These are phyloP conservation scores for Senecio squalidus DNA, from an alignment of 140 eudicot genomes.

Conservation along the genomic window DNA sequence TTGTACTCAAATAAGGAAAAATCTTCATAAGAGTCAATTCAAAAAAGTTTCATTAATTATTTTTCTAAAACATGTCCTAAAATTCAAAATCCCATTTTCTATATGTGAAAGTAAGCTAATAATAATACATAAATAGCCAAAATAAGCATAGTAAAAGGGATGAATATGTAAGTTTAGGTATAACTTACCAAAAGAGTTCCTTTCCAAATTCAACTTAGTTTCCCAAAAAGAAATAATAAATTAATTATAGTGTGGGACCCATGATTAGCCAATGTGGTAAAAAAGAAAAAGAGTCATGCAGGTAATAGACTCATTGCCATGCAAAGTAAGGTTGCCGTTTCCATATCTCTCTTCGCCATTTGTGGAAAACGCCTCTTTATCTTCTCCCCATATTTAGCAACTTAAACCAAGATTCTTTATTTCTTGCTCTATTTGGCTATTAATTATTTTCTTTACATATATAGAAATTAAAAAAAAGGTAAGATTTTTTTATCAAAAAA, in stretches of 20 bases:
- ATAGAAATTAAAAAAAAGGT: not conserved
- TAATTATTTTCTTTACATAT: not conserved
- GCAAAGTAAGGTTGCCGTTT: constrained; percentile 94
- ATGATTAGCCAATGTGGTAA: constrained; percentile 40
- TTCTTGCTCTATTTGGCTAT: not conserved
- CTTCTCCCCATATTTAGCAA: constrained; percentile 52
- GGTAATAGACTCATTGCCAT: constrained; percentile 44
- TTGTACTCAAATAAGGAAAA: too few species aligned
- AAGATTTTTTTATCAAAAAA: not conserved
- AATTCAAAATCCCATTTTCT: too few species aligned
- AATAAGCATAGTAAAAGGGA: too few species aligned
- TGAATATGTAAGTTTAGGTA: not conserved
- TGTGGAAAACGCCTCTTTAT: constrained; percentile 52
- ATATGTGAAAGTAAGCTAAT: too few species aligned
- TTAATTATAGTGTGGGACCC: constrained; percentile 35
- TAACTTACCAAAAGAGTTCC: constrained; percentile 22
- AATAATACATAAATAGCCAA: too few species aligned
- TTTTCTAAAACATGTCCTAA: too few species aligned
- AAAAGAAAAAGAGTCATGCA: constrained; percentile 58
- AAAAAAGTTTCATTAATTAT: too few species aligned
- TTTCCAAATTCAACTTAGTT: constrained; percentile 31
- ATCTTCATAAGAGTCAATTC: too few species aligned
- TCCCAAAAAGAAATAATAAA: constrained; percentile 7
- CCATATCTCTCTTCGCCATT: constrained; percentile 45
- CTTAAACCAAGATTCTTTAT: constrained; percentile 15